Base-by-base conservation (phyloP, 2,329 filamentous ascomycete species). In the Bisporella sp. region DNA sequence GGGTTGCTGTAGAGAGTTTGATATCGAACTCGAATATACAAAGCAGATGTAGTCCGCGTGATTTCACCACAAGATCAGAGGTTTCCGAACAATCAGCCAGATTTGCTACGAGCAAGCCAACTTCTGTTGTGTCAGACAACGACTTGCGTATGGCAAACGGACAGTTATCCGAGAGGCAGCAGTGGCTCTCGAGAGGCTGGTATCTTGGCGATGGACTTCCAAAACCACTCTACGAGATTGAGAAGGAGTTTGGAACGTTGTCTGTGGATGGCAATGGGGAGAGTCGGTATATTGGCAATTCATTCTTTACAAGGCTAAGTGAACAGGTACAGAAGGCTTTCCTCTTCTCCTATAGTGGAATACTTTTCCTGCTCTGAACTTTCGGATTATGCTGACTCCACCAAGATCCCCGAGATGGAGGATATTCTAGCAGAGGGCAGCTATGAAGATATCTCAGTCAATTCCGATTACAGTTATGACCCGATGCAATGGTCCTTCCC, bases 281-380 rank as follows among this genome's bases (percentile, higher is more conserved):
- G 53, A 82, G 80, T 50, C 73, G 84, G 62, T 91, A 90, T 63
- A 80, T 91, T 57, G 88, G 84, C 69, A 87, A 81, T 64, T 84
- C 79, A 5, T 88, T 90, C 61, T 89, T 84, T 85, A 56, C 84
- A 28, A 87, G 79, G 54, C 73, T 91, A 47, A 87, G 82, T 53
- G 86, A 89, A 21, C 21, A 21, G 21, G 21, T 21, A 21, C 21
- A 21, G 21, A 21, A 21, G 21, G 21, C 21, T 21, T 21, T 21
- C 21, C 21, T 21, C 21, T 21, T 21, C 21, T 21, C 21, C 21
- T 21, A 3, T 21, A 21, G 21, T 21, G 3, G 3, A 21, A 48
- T 41, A 31, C n/a, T n/a, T 6, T 28, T 21, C 21, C 21, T 21
- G 21, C 21, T 21, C 21, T 21, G 21, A 21, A 21, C 21, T 21